These are phyloP conservation scores for Chloris gayana DNA, from an alignment of 176 grass and related monocot genomes.

Conservation along the genomic window DNA sequence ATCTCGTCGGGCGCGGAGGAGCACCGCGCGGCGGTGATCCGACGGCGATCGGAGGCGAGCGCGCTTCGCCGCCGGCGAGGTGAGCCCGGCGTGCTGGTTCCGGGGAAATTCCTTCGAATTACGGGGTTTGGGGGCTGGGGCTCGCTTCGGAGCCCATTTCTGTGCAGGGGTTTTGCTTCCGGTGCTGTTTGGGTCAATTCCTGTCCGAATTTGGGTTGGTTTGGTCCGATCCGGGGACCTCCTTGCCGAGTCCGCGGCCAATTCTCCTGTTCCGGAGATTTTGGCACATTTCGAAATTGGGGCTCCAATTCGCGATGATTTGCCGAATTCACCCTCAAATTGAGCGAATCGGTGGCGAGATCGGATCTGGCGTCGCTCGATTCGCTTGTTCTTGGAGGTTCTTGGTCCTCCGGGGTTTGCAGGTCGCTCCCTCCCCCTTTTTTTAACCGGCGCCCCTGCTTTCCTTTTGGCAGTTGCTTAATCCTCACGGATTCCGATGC, in stretches of 20 bases:
- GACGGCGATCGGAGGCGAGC: conserved; percentile 43
- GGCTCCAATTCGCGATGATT: background rate
- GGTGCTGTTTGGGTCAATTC: background rate
- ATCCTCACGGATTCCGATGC: conserved; percentile 88
- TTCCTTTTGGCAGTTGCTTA: conserved; percentile 75
- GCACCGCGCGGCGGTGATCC: conserved; percentile 18
- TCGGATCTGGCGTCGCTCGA: conserved; percentile 41
- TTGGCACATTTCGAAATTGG: conserved; percentile 4
- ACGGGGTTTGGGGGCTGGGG: background rate
- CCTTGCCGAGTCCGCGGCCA: background rate
- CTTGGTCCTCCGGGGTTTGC: conserved; percentile 4
- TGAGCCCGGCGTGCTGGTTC: conserved; percentile 37
- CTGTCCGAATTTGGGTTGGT: conserved; percentile 11
- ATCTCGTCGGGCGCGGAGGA: conserved; percentile 28
- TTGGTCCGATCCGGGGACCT: background rate
- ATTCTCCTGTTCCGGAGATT: background rate
- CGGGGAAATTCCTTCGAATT: conserved; percentile 44
- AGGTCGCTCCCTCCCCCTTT: conserved; percentile 1
- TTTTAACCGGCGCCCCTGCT: conserved; percentile 44
- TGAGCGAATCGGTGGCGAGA: conserved; percentile 36
- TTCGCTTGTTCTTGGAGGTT: conserved; percentile 37
- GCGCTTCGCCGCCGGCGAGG: conserved; percentile 44
- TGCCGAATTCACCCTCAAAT: background rate
- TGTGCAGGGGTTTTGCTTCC: background rate
- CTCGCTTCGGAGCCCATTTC: background rate